A percentile compares a stretch with the other conserved stretches of the same genome.
phyloP scores from a whole-genome alignment of 495 filamentous ascomycete species.

The Talaromyces ruber region DNA sequence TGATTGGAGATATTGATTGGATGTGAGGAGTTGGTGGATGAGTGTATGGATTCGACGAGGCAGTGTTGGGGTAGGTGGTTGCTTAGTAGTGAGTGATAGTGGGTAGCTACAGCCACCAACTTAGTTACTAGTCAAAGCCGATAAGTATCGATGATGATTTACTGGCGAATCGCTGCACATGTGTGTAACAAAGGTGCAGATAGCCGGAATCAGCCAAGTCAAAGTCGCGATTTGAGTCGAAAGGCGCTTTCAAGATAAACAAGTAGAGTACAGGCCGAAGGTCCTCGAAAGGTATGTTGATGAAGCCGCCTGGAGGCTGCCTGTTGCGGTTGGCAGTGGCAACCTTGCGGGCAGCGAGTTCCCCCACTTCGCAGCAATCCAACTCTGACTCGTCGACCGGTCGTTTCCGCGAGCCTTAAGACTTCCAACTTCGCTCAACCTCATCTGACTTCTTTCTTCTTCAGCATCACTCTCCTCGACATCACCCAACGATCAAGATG shows the following conservation, averaged over 20 bases:
- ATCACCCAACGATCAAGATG: neutral
- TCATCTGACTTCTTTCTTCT: neutral
- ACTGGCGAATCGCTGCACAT: neutral
- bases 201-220: neutral
- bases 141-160: neutral
- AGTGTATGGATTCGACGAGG: neutral
- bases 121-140: neutral
- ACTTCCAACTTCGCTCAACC: slow-evolving; percentile 1
- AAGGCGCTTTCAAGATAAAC: neutral
- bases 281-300: neutral
- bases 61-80: neutral
- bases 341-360: neutral
- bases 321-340: neutral
- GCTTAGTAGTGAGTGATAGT: neutral
- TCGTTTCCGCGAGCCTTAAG: neutral
- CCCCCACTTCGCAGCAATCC: slow-evolving; percentile 2
- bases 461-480: neutral
- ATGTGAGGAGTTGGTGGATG: neutral
- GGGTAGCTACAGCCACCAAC: neutral
- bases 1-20: slow-evolving; percentile 22
- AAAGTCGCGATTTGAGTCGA: neutral
- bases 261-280: neutral
- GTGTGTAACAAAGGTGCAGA: neutral
- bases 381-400: neutral
- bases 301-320: neutral